Evolutionary conservation across 495 filamentous ascomycete species (phyloP), one percentile per base, ranked within the genome.

Genomic region (Sordaria brevicollis): DNA sequence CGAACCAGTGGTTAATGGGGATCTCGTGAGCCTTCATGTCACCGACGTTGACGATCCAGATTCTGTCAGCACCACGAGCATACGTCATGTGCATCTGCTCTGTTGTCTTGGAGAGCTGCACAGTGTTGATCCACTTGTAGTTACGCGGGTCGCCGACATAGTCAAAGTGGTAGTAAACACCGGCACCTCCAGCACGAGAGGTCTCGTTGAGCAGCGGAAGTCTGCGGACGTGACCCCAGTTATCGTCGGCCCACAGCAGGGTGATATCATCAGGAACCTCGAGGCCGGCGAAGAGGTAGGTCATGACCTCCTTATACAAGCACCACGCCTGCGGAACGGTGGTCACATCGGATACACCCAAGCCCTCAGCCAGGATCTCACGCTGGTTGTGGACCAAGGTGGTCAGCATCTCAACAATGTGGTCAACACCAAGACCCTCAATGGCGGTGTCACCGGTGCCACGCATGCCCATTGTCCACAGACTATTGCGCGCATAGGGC

Each of bases 121-220:
- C 86, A 0, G 88, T 90, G 76, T 90, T 91, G 73, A 91, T 89
- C 89, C 89, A 91, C 76, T 90, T 91, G 77, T 89, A 90, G 76
- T 87, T 79, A 35, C 88, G 82, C 35, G 87, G 82, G 68, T 85
- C 86, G 17, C 89, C 89, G 34, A 90, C 89, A 73, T 89, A 93
- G 74, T 93, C 90, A 70, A 91, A 88, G 75, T 92, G 90, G 72
- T 92, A 93, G 75, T 92, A 92, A 10, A 92, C 86, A n/a, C 91
- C 90, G 21, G 90, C 89, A 11, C 90, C 89, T 31, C 88, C 90
- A 11, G 80, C 69, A 49, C 90, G 81, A n/a, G 75, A 73, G 0
- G 83, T 87, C 79, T 93, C 90, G 72, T 87, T 84, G 0, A 71
- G 81, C 31, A 89, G 74, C 7, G 91, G 91, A 54, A 93, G 84